phyloP scores from a whole-genome alignment of 495 filamentous ascomycete species.

The Xylaria nigripes region DNA sequence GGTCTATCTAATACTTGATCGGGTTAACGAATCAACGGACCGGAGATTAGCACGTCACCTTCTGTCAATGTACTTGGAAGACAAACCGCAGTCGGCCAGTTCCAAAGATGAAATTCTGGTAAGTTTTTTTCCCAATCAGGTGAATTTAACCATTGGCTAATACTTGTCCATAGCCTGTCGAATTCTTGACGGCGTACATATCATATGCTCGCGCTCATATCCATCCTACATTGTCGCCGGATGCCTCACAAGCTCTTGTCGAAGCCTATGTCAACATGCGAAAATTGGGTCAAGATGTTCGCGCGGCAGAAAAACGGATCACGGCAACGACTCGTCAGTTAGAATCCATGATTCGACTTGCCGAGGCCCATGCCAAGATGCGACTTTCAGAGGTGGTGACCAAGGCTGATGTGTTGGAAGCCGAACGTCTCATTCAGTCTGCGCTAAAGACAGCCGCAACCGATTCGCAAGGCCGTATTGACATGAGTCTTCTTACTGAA shows the following conservation, averaged over 20 bases:
- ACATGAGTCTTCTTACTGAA: conserved; percentile 91
- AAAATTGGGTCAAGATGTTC: conserved; percentile 89
- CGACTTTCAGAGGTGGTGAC: conserved; percentile 70
- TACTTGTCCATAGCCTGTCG: conserved; percentile 57
- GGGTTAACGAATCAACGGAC: conserved; percentile 80
- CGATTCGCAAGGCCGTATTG: conserved; percentile 87
- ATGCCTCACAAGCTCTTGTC: conserved; percentile 72
- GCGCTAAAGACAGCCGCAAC: conserved; percentile 97
- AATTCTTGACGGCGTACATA: conserved; percentile 94
- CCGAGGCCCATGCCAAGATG: conserved; percentile 98
- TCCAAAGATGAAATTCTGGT: conserved; percentile 62
- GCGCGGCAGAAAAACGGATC: conserved; percentile 86
- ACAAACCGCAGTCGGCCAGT: conserved; percentile 79
- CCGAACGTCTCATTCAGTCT: conserved; percentile 80
- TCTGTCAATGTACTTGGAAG: conserved; percentile 94
- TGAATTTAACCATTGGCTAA: conserved; percentile 15
- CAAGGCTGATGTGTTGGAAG: conserved; percentile 76
- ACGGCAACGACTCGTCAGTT: conserved; percentile 94
- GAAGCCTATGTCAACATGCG: conserved; percentile 92
- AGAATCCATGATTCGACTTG: conserved; percentile 92
- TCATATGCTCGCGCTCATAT: conserved; percentile 87
- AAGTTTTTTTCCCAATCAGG: conserved; percentile 33
- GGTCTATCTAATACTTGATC: conserved; percentile 92
- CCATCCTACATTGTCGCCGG: conserved; percentile 69
- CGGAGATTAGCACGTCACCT: conserved; percentile 85